Evolutionary conservation across 768 basidiomycete genomes (phyloP).

Genomic region (Panaeolus cyanescens): DNA sequence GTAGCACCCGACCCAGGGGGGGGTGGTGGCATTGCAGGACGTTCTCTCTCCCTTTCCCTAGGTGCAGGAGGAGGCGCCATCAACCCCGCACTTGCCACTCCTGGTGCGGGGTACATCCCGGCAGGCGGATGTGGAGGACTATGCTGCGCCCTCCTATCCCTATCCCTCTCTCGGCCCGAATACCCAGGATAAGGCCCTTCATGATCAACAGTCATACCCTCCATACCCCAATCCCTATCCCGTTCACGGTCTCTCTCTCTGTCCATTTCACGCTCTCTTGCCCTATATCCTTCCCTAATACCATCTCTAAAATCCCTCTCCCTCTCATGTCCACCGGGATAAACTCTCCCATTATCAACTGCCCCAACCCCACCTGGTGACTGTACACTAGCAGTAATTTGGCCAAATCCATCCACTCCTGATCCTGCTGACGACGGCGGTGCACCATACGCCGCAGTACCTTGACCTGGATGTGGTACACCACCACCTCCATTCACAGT

Average conservation of each 20-base stretch:
- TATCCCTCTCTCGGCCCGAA: not conserved
- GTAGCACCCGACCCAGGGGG: not conserved
- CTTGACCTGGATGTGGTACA: not conserved
- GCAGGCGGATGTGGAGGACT: not conserved
- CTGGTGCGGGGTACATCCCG: not conserved
- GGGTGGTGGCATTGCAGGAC: not conserved
- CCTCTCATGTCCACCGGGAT: constrained; percentile 5
- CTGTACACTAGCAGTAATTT: not conserved
- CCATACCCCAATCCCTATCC: not conserved
- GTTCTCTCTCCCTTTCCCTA: not conserved
- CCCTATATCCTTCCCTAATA: constrained; percentile 1
- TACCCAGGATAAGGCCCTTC: not conserved
- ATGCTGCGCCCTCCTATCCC: not conserved
- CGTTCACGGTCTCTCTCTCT: constrained; percentile 5
- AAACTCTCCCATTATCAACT: not conserved
- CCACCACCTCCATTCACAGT: not conserved
- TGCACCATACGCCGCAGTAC: not conserved
- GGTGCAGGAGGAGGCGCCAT: not conserved
- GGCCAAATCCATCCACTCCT: not conserved
- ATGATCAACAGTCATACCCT: not conserved
- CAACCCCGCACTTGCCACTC: not conserved
- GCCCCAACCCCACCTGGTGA: not conserved
- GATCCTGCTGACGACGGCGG: not conserved
- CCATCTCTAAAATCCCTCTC: constrained; percentile 1
- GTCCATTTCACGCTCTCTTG: not conserved